These are phyloP conservation scores for Penicillium sp. DNA, from an alignment of 2,329 filamentous ascomycete genomes.

Conservation along the genomic window DNA sequence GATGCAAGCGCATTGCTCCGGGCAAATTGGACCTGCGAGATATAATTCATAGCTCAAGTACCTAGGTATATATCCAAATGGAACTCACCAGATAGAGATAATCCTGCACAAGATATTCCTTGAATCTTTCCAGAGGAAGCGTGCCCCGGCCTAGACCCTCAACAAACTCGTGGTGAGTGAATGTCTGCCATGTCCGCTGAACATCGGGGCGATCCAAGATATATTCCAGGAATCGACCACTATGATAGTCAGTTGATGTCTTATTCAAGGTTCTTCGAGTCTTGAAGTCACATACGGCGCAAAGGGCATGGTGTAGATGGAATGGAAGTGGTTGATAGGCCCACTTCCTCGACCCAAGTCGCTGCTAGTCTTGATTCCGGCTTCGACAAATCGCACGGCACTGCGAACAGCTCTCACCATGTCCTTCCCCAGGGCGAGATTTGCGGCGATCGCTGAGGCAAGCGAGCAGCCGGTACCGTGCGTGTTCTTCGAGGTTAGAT, in stretches of 20 bases:
- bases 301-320: slow-evolving; percentile 56
- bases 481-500: slow-evolving; percentile 70
- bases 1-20: slow-evolving; percentile 77
- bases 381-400: slow-evolving; percentile 57
- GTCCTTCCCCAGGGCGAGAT: slow-evolving; percentile 50
- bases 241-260: slow-evolving; percentile 25
- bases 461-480: slow-evolving; percentile 94
- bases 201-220: slow-evolving; percentile 70
- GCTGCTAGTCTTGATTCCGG: slow-evolving; percentile 55
- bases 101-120: slow-evolving; percentile 84
- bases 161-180: slow-evolving; percentile 79
- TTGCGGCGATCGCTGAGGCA: slow-evolving; percentile 67
- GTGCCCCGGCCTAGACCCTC: slow-evolving; percentile 68
- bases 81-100: slow-evolving; percentile 73
- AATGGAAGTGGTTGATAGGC: slow-evolving; percentile 65
- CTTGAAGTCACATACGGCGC: slow-evolving; percentile 42
- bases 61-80: background rate
- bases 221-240: slow-evolving; percentile 78
- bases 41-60: slow-evolving; percentile 1
- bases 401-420: slow-evolving; percentile 49
- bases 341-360: slow-evolving; percentile 56
- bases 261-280: background rate
- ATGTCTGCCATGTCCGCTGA: slow-evolving; percentile 65
- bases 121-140: slow-evolving; percentile 71
- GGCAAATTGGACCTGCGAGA: slow-evolving; percentile 69